These are phyloP conservation scores for Tagetes erecta DNA, from an alignment of 129 eudicot genomes.

Conservation along the genomic window DNA sequence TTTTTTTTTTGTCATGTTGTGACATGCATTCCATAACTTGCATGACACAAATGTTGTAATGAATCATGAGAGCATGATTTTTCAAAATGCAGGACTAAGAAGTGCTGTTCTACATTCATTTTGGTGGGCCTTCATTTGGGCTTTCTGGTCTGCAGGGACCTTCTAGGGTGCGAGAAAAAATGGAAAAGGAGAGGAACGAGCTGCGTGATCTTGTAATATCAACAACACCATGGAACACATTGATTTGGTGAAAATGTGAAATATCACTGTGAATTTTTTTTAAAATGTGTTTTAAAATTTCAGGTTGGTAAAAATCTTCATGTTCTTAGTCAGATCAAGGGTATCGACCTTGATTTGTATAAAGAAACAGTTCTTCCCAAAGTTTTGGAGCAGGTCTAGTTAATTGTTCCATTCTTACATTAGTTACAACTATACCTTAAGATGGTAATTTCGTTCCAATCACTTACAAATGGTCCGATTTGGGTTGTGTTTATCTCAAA, in stretches of 20 bases:
- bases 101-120: constrained; percentile 84
- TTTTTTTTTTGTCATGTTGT: constrained; percentile 16
- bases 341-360: constrained; percentile 93
- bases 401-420: background rate
- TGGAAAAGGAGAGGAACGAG: constrained; percentile 96
- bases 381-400: constrained; percentile 89
- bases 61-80: constrained; percentile 81
- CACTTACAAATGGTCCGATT: background rate
- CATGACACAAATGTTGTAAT: constrained; percentile 66
- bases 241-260: constrained; percentile 25
- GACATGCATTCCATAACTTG: constrained; percentile 60
- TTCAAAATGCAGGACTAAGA: constrained; percentile 92
- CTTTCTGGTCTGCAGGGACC: constrained; percentile 99
- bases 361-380: constrained; percentile 92
- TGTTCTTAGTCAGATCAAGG: constrained; percentile 96
- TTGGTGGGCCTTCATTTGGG: constrained; percentile 97
- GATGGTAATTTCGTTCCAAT: constrained; percentile 7
- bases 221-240: constrained; percentile 33
- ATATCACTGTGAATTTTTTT: constrained; percentile 11
- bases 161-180: constrained; percentile 69
- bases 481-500: constrained; percentile 1
- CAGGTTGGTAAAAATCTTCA: constrained; percentile 99
- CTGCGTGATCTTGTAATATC: constrained; percentile 94
- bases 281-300: constrained; percentile 29
- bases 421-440: background rate